Base-by-base conservation (phyloP, 192 early-diverging fungal genomes). In the Allomyces macrogynus region DNA sequence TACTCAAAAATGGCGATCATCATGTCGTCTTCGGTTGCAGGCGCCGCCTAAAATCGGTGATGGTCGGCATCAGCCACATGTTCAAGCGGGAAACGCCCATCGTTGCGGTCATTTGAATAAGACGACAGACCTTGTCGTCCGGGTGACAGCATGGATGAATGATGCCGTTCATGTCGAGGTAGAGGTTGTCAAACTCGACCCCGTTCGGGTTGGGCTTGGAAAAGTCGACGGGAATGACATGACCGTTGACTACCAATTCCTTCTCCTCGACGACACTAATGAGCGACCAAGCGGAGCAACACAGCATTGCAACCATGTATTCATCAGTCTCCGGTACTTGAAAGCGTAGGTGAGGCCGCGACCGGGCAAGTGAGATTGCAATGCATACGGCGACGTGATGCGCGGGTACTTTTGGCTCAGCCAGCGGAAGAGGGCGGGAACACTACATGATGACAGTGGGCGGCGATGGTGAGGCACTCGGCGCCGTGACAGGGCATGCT, bases 121-220 rank as follows among this genome's bases (percentile, higher is more conserved):
- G 9, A n/a, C n/a, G 54, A 61, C 62, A 65, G 74, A 81, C 82
- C 75, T 84, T 84, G 43, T 81, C 79, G 60, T 84, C 82, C 18
- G 88, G 89, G 67, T 91, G 85, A 72, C 84, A 85, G 76, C 88
- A 90, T 24, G 87, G 87, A 69, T 91, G 89, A 60, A 91, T 85
- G 65, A 91, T 89, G 64, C 92, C 95, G 73, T 99, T 99, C 95
- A 97, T 97, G 75, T 99, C 96, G 65, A 99, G 76, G 73, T 99
- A 99, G 20, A 99, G 74, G 66, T 99, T 97, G 77, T 97, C 94
- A 68, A 90, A 89, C 69, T 93, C 77, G 20, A 67, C 64, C 25
- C 75, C 78, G 64, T 83, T 83, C 23, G 80, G 80, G 65, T 82
- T 82, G 27, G 73, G 75, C 60, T 70, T 63, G 54, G 20, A 22